Base-by-base conservation (phyloP, 495 filamentous ascomycete genomes). In the Xylaria intraflava region DNA sequence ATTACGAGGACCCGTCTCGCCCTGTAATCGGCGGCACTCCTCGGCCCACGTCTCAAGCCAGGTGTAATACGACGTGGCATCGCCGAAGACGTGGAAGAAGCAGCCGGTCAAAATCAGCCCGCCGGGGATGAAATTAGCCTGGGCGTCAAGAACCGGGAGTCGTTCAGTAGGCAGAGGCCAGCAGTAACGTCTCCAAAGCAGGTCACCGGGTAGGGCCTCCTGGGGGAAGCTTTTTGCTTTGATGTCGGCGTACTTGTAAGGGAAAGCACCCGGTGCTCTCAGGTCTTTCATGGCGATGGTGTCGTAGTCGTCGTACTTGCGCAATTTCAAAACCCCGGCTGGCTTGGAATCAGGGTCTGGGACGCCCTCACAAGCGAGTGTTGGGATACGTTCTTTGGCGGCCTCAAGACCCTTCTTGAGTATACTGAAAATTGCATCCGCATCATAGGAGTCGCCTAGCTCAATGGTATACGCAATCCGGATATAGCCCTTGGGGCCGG, bases 31-130 rank as follows among this genome's bases (percentile, higher is more conserved):
- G 22, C 69, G 66, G 30, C 66, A 70, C 19, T 65, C 65, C 53
- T 72, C 62, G 17, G 70, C 70, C 60, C 67, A 71, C 4, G 69
- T 62, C 41, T 65, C 65, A 23, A 65, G 63, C 62, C 62, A 65
- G 24, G 53, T 61, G 30, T 54, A 60, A 17, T 69, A 69, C 12
- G 62, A 56, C 23, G 59, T 66, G 3, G 62, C 68, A 27, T 73
- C 70, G 6, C 66, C 62, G 22, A 57, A 67, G 52, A 72, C 57
- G 43, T 73, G 68, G 19, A 65, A 54, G 19, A 68, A 65, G 49
- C 46, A 61, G 55, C 60, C 57, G 10, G 53, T 62, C 41, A 60
- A 26, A 10, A 60, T 36, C 51, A 60, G 14, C 16, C 58, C 58
- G 19, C 58, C 58, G 1, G 35, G 51, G 30, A 73, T 69, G 46